Evolutionary conservation across 768 basidiomycete genomes (phyloP), one percentile per base, ranked within the genome.

Genomic region (Xerocomellus chrysenteron): DNA sequence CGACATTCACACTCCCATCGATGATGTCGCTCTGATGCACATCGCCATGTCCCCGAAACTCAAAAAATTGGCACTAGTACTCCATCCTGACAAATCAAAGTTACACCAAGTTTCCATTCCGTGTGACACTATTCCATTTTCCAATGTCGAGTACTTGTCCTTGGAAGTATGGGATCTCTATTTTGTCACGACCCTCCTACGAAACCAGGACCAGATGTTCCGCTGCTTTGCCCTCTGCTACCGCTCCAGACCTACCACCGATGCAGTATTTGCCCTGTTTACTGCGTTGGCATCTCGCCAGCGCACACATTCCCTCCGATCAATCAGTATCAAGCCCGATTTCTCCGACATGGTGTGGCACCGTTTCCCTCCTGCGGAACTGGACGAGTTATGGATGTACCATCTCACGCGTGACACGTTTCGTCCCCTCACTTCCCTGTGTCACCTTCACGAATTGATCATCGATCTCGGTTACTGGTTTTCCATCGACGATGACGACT

Each of bases 401-500:
- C 35, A 36, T 16, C 26, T 56, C 28, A 28, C 32, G 2, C 36
- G 36, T 13, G 45, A 55, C 28, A 33, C 33, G 1, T 33, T 50
- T 24, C 41, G 36, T 30, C 47, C 51, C 5, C 52, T 60, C 26
- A 24, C 33, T 24, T 41, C 47, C 35, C n/a, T 59, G 1, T 10
- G 4, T 35, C 47, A n/a, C 17, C 52, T 60, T 14, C 28, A 19
- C 13, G 9, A 12, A 17, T 39, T 54, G 2, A 21, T 8, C 0
- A 1, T 60, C 13, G 30, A 60, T 17, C n/a, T 45, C 11, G 32
- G 51, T 16, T 13, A 3, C 14, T 58, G 50, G 51, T 26, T 55
- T n/a, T 47, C 52, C 2, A 32, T 60, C 14, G 45, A 60, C 28
- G 54, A 61, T 1, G 47, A 50, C 19, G 42, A 46, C 8, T 33